These are phyloP conservation scores for Pholiota molesta DNA, from an alignment of 768 basidiomycete genomes.

Conservation along the genomic window DNA sequence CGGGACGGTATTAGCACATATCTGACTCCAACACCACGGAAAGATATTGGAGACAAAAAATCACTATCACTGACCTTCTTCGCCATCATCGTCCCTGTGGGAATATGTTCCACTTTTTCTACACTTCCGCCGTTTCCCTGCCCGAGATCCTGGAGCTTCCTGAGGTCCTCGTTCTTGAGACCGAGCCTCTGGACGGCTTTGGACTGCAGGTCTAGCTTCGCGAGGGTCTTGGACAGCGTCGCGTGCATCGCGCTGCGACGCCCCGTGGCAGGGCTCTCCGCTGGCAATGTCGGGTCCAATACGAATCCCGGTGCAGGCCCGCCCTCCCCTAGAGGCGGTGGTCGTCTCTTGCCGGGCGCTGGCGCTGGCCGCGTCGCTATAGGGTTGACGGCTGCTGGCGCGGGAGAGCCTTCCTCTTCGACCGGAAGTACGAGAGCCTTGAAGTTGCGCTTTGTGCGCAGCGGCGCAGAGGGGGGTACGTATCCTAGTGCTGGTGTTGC, in stretches of 20 bases:
- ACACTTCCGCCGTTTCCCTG: slow-evolving; percentile 98
- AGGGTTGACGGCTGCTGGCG: slow-evolving; percentile 17
- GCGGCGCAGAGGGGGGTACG: slow-evolving; percentile 39
- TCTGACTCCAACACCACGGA: no score
- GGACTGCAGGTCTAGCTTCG: slow-evolving; percentile 75
- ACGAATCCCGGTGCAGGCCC: slow-evolving; percentile 22
- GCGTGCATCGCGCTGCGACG: slow-evolving; percentile 61
- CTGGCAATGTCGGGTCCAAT: slow-evolving; percentile 43
- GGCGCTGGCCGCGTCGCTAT: slow-evolving; percentile 27
- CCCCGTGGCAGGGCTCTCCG: slow-evolving; percentile 54
- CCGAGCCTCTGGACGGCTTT: slow-evolving; percentile 47
- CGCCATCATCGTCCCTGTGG: slow-evolving; percentile 93
- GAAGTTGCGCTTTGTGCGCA: slow-evolving; percentile 91
- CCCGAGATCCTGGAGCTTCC: slow-evolving; percentile 88
- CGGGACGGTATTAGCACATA: slow-evolving; percentile 2
- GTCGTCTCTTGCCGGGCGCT: slow-evolving; percentile 25
- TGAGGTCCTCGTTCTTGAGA: slow-evolving; percentile 85
- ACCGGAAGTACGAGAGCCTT: slow-evolving; percentile 76
- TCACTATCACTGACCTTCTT: slow-evolving; percentile 74
- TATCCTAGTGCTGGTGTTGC: slow-evolving; percentile 22
- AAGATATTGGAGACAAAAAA: not conserved
- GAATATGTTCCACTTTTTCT: slow-evolving; percentile 90
- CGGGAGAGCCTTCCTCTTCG: slow-evolving; percentile 26
- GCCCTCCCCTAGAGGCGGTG: slow-evolving; percentile 29
- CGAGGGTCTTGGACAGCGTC: slow-evolving; percentile 78